Evolutionary conservation across 768 basidiomycete genomes (phyloP), one percentile per base, ranked within the genome.

Genomic region (Leucocoprinus leucothites): DNA sequence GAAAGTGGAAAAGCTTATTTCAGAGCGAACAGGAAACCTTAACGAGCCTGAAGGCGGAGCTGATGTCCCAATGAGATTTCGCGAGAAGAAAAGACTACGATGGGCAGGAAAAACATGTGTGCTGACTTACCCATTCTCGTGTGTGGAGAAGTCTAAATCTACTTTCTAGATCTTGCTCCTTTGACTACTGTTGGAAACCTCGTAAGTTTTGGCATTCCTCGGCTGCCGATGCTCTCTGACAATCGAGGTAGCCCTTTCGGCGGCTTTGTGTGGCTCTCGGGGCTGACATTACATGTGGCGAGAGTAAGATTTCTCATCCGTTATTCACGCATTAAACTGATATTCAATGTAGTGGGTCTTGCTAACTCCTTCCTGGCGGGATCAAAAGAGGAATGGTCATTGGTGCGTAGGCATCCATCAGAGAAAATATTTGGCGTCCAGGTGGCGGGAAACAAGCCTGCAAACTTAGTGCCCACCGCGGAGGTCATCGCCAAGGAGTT

Each of bases 111-210:
- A 91, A 69, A 88, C 90, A 0, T 98, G 91, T 91, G 63, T 43
- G 86, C 69, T 18, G 6, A 6, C 6, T 35, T 22, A 41, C 41
- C 31, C 7, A 22, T 18, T 24, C 51, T 18, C 11, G 22, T 36
- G 16, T 35, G 51, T 25, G 28, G 3, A 24, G 51, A 43, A 47
- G 38, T 19, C 26, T 26, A 34, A 58, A 9, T 25, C 31, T 48
- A 47, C 7, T 28, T 14, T 31, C 16, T 38, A 74, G 71, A 74
- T 58, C 67, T 79, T 42, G 73, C 76, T 22, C 96, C 96, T 2
- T 71, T 98, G 18, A 98, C 96, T 0, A 98, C 96, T 0, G 94
- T 95, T 36, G 96, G 96, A 13, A 98, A 99, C 64, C 69, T 98
- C 67, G 94, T 93, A 65, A 44, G 82, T 70, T 42, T 51, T 58